Conservation (phyloP, 2,329 filamentous ascomycete species). For the Dactylellina parvicollis region DNA sequence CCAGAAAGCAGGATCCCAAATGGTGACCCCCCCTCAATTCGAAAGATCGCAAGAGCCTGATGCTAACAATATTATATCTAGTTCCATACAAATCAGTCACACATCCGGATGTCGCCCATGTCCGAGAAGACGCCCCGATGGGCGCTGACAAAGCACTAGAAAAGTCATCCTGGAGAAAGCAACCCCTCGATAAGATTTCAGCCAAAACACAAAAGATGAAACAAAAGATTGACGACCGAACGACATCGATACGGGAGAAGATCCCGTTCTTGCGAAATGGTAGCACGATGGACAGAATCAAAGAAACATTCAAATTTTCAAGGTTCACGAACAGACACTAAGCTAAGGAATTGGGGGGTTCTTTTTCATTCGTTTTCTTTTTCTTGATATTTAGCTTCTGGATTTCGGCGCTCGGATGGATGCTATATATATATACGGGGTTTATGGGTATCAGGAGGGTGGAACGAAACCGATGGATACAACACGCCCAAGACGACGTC, state of each 20-base stretch:
- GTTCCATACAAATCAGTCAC: conserved; percentile 53
- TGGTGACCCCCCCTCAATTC: conserved; percentile 15
- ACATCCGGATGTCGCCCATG: conserved; percentile 49
- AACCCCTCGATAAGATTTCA: conserved; percentile 45
- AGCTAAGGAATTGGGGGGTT: conserved; percentile 1
- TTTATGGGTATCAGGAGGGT: conserved; percentile 32
- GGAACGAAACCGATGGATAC: conserved; percentile 43
- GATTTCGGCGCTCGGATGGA: too few relatives aligned
- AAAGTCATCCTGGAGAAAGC: conserved; percentile 48
- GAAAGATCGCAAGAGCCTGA: not conserved
- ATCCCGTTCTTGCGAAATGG: conserved; percentile 51
- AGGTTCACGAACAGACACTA: conserved; percentile 42
- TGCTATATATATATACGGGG: conserved; percentile 16
- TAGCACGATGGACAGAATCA: conserved; percentile 52
- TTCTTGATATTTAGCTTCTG: conserved; percentile 9
- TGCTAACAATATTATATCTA: conserved; percentile 25
- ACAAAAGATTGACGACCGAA: conserved; percentile 45
- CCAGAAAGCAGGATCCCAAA: conserved; percentile 46
- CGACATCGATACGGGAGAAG: conserved; percentile 46
- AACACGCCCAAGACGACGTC: conserved; percentile 1
- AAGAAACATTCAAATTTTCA: conserved; percentile 53
- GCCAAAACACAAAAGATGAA: conserved; percentile 47
- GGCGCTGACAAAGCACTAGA: conserved; percentile 21
- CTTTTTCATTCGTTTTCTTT: not conserved
- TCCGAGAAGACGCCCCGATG: conserved; percentile 21